phyloP scores from a whole-genome alignment of 2,329 filamentous ascomycete genomes.

The Colletotrichum tamarilloi region DNA sequence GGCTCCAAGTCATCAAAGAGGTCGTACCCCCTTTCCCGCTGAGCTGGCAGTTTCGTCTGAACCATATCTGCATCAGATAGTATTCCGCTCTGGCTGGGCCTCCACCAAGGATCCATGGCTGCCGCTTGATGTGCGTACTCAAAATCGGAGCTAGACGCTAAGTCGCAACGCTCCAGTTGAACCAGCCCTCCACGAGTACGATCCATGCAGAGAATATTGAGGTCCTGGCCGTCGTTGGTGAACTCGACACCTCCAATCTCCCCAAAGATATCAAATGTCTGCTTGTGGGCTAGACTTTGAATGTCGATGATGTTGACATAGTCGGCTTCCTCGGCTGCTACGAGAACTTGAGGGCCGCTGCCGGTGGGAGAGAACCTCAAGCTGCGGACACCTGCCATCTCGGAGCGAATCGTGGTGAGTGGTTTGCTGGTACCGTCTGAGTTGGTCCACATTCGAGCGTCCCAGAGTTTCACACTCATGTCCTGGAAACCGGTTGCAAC shows the following conservation, averaged over 20 bases:
- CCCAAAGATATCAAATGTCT: slow-evolving; percentile 80
- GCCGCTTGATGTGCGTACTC: neutral
- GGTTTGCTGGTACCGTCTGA: slow-evolving; percentile 60
- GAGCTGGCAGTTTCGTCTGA: neutral
- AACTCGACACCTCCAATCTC: slow-evolving; percentile 78
- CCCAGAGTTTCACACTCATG: slow-evolving; percentile 78
- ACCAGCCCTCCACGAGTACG: slow-evolving; percentile 73
- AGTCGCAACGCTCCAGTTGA: slow-evolving; percentile 65
- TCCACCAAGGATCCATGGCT: slow-evolving; percentile 18
- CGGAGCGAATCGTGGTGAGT: slow-evolving; percentile 67
- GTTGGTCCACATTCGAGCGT: slow-evolving; percentile 75
- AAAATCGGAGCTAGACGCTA: slow-evolving; percentile 38
- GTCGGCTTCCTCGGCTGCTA: slow-evolving; percentile 82
- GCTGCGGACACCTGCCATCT: slow-evolving; percentile 76
- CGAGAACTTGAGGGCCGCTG: slow-evolving; percentile 72
- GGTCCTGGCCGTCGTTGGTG: slow-evolving; percentile 72
- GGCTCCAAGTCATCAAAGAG: slow-evolving; percentile 39
- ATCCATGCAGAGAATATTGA: slow-evolving; percentile 78
- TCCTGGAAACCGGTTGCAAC: slow-evolving; percentile 84
- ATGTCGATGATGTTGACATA: slow-evolving; percentile 78
- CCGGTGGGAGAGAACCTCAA: slow-evolving; percentile 79
- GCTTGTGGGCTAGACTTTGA: slow-evolving; percentile 70
- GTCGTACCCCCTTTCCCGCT: slow-evolving; percentile 3
- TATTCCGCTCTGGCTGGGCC: neutral
- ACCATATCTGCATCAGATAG: neutral